Conservation (phyloP, 2,329 filamentous ascomycete species). For the Pseudogymnoascus sp. region DNA sequence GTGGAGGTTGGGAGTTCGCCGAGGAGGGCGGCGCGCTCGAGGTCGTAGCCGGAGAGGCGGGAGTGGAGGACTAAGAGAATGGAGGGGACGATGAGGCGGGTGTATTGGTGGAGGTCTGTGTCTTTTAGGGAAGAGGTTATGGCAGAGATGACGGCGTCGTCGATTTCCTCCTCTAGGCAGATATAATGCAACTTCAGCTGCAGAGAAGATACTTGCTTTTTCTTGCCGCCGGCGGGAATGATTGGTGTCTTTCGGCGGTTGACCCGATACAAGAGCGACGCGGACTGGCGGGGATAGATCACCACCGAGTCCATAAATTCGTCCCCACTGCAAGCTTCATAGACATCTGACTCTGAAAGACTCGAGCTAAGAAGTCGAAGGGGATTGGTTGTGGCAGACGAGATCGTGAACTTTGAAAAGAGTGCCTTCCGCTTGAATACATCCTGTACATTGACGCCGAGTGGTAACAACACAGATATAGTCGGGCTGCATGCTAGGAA, state of each 20-base stretch:
- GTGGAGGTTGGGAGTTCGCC: conserved; percentile 43
- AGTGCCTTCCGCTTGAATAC: conserved; percentile 77
- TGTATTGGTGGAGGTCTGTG: conserved; percentile 38
- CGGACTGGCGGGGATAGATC: conserved; percentile 74
- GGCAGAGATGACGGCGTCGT: conserved; percentile 38
- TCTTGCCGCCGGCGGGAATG: conserved; percentile 14
- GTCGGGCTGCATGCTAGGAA: conserved; percentile 53
- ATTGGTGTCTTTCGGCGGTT: conserved; percentile 40
- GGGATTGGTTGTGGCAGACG: conserved; percentile 67
- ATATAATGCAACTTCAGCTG: conserved; percentile 68
- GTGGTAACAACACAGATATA: conserved; percentile 65
- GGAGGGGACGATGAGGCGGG: conserved; percentile 37
- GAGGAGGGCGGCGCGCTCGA: conserved; percentile 49
- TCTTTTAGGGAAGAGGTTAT: conserved; percentile 34
- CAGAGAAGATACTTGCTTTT: conserved; percentile 37
- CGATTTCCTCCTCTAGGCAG: conserved; percentile 67
- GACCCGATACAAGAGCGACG: conserved; percentile 74
- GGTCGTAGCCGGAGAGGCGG: conserved; percentile 40
- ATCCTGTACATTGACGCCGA: conserved; percentile 95
- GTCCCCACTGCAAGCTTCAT: conserved; percentile 54
- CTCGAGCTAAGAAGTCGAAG: conserved; percentile 64
- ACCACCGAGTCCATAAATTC: conserved; percentile 45
- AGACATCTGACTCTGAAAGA: conserved; percentile 62
- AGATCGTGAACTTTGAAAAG: conserved; percentile 86
- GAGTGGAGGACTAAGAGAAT: conserved; percentile 38